Percentiles rank a stretch among this genome's conserved stretches.
Conservation (phyloP, 306 rosid genomes). For the Trifolium subterraneum region DNA sequence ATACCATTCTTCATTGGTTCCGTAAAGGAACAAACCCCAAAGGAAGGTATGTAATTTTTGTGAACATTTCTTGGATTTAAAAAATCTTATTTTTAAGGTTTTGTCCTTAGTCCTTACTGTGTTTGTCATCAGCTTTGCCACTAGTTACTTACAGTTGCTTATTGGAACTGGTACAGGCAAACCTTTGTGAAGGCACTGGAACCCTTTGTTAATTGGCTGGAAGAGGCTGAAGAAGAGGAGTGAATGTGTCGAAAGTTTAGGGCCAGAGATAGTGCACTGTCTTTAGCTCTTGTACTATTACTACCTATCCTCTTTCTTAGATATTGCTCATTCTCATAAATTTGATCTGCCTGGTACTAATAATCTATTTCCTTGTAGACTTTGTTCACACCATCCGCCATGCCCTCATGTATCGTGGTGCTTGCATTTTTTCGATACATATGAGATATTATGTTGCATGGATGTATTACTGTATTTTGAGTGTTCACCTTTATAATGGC, state of each 20-base stretch:
- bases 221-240: conserved; percentile 99
- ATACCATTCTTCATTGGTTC: conserved; percentile 95
- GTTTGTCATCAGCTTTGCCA: background rate
- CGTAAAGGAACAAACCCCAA: conserved; percentile 88
- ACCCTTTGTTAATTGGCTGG: conserved; percentile 97
- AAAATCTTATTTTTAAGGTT: background rate
- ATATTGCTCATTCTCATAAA: conserved; percentile 40
- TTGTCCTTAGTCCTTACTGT: no score
- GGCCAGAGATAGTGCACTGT: conserved; percentile 29
- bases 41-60: conserved; percentile 76
- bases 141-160: background rate
- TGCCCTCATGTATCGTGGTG: conserved; percentile 23
- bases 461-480: conserved; percentile 18
- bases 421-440: conserved; percentile 24
- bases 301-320: conserved; percentile 37
- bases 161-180: conserved; percentile 70
- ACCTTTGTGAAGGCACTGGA: conserved; percentile 96
- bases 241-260: conserved; percentile 36
- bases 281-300: conserved; percentile 6
- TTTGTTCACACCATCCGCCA: background rate
- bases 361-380: conserved; percentile 29
- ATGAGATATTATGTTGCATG: conserved; percentile 31
- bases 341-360: conserved; percentile 34
- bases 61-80: background rate
- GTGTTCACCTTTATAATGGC: background rate